Base-by-base conservation (phyloP, 805 yeast species). In the Zygosaccharomyces lentus region DNA sequence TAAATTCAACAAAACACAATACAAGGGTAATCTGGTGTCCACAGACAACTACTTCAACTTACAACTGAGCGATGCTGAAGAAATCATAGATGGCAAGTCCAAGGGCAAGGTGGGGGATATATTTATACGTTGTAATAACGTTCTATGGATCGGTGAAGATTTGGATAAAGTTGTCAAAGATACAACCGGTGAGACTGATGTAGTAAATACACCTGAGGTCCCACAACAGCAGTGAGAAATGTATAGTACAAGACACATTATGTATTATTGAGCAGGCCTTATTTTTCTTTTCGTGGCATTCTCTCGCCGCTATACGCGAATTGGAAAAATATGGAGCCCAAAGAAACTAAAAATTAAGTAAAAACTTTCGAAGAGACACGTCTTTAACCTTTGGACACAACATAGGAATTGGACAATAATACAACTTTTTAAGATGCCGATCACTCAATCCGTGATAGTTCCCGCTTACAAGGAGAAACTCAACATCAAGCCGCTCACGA, bases 31-130 rank as follows among this genome's bases (percentile, higher is more conserved):
- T 16, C 73, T 93, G 36, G 67, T 81, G 3, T 80, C 96, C 1
- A 84, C 87, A 19, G 99, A 93, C 62, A 86, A 87, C 57, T 93
- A 93, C 68, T 91, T 93, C 91, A 93, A 93, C 57, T 53, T 93
- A 27, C 89, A 86, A 59, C 66, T 90, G 34, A 82, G 77, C 29
- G 76, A 81, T 24, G 79, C 82, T 1, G 76, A 72, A 44, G 82
- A 80, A 61, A 66, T 72, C 29, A 68, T 76, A 2, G 70, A 71
- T 48, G 74, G 77, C 31, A 72, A 68, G 40, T 65, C 70, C 23
- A 75, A 77, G 40, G 78, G 81, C 5, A 64, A 66, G 6, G 73
- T 85, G 7, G 89, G 87, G 17, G 96, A 90, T 55, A 71, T 91
- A 17, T 84, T 91, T 59, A 82, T 90, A 47, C 74, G 98, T 61